Evolutionary conservation across 805 yeast species (phyloP), one percentile per base, ranked within the genome.

Genomic region (Pichia nanzhaoensis): DNA sequence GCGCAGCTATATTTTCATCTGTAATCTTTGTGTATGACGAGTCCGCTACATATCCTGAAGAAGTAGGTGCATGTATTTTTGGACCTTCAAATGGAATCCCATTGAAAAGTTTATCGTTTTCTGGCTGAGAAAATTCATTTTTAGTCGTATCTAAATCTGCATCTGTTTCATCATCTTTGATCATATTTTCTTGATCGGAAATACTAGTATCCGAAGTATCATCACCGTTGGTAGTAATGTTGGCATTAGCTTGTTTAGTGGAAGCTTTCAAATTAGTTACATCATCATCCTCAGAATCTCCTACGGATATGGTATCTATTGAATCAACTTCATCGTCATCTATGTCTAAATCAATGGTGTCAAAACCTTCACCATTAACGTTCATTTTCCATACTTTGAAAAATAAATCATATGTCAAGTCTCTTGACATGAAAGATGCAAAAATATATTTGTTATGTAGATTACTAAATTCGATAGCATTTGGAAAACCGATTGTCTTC

Each of bases 401-500:
- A 42, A 85, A 73, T 31, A 77, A 59, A 43, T 66, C 69, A 53
- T 67, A 74, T 0, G 77, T 66, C 1, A 68, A 46, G 60, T 83
- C 90, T 52, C 90, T 69, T 3, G 79, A 67, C 22, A 80, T 65
- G 49, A 83, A 77, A 1, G 84, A 74, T 0, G 87, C 87, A 67
- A 83, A 83, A 0, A 72, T 70, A 56, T 75, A 78, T 53, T 73
- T 77, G 21, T 74, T 76, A 54, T 82, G 84, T 39, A 80, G 62
- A 1, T 89, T 82, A 45, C 76, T 72, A 19, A 83, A 71, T 37
- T 73, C 71, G 50, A 83, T 73, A 1, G 84, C 87, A 56, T 82
- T 83, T 5, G 88, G 88, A 49, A 83, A 80, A 14, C 83, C 66
- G 0, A 78, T 80, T 0, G 88, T 82, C 14, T 76, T 71, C 57